These are phyloP conservation scores for Colletotrichum phormii DNA, from an alignment of 2,329 filamentous ascomycete species.

Conservation along the genomic window DNA sequence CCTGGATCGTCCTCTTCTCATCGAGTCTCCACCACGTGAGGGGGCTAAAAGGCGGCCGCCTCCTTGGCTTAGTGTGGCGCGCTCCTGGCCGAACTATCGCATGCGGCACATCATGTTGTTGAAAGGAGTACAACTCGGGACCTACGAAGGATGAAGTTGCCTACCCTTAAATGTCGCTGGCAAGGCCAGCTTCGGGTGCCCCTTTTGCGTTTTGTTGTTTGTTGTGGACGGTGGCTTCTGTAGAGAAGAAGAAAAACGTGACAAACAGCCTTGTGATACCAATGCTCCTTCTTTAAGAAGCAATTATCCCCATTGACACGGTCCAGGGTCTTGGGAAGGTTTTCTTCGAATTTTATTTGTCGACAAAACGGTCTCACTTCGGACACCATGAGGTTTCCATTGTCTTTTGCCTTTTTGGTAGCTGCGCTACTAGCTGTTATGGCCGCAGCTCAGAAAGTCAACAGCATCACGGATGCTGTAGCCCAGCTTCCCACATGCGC, in stretches of 20 bases:
- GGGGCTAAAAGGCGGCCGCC: not conserved
- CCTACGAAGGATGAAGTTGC: not conserved
- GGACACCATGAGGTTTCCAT: slow-evolving; percentile 18
- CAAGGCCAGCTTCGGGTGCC: not conserved
- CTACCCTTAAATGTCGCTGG: not conserved
- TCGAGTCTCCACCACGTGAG: slow-evolving; percentile 8
- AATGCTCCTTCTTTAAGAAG: not conserved
- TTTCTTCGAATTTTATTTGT: not conserved
- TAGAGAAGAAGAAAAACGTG: not conserved
- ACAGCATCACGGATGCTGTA: slow-evolving; percentile 26
- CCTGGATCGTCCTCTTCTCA: slow-evolving; percentile 11
- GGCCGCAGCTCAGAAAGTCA: slow-evolving; percentile 17
- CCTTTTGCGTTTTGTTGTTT: not conserved
- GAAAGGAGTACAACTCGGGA: slow-evolving; percentile 2
- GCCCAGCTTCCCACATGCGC: slow-evolving; percentile 45
- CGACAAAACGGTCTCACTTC: not conserved
- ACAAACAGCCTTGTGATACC: not conserved
- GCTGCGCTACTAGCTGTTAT: not conserved
- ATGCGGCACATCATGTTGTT: slow-evolving; percentile 17
- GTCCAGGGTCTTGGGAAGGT: not conserved
- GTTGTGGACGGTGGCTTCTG: not conserved
- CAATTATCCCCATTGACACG: not conserved
- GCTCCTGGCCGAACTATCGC: slow-evolving; percentile 14
- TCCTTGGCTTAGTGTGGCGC: slow-evolving; percentile 3
- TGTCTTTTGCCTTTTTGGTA: slow-evolving; percentile 3